A percentile compares a stretch with the other conserved stretches of the same genome.
Evolutionary conservation across 345 rosid species (phyloP).

Genomic region (Aquilaria yunnanensis): DNA sequence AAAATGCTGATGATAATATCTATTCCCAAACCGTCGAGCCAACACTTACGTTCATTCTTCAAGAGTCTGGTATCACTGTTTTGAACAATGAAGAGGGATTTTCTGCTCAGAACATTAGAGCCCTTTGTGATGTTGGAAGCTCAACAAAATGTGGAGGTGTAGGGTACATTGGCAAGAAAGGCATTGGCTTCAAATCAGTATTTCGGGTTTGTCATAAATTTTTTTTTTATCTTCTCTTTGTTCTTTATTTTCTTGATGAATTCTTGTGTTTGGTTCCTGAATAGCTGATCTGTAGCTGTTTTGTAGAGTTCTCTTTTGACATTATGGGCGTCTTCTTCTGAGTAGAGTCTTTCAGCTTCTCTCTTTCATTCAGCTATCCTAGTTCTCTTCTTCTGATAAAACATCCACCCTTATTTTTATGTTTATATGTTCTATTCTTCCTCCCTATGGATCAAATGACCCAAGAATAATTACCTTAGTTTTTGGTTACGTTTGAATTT

Average conservation of each 20-base stretch:
- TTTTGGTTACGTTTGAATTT: too few relatives aligned
- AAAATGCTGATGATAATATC: conserved; percentile 95
- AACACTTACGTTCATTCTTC: conserved; percentile 77
- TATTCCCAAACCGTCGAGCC: conserved; percentile 72
- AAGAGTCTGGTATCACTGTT: conserved; percentile 59
- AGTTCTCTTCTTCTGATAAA: too few relatives aligned
- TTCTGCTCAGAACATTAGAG: conserved; percentile 76
- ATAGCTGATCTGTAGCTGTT: background rate
- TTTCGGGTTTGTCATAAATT: conserved; percentile 64
- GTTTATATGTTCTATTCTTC: too few relatives aligned
- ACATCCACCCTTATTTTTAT: too few relatives aligned
- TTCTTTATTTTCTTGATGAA: background rate
- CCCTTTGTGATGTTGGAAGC: conserved; percentile 92
- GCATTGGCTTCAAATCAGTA: conserved; percentile 98
- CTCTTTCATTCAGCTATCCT: too few relatives aligned
- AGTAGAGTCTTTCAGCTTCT: too few relatives aligned
- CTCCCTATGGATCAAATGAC: too few relatives aligned
- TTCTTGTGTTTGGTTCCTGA: background rate
- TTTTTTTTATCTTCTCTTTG: conserved; percentile 5
- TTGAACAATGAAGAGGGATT: conserved; percentile 90
- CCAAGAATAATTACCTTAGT: too few relatives aligned
- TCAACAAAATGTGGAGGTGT: conserved; percentile 85
- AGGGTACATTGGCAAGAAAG: conserved; percentile 94
- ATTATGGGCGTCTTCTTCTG: too few relatives aligned
- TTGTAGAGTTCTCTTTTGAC: too few relatives aligned